phyloP scores from a whole-genome alignment of 805 yeast species.

The Metschnikowia bowlesiae region DNA sequence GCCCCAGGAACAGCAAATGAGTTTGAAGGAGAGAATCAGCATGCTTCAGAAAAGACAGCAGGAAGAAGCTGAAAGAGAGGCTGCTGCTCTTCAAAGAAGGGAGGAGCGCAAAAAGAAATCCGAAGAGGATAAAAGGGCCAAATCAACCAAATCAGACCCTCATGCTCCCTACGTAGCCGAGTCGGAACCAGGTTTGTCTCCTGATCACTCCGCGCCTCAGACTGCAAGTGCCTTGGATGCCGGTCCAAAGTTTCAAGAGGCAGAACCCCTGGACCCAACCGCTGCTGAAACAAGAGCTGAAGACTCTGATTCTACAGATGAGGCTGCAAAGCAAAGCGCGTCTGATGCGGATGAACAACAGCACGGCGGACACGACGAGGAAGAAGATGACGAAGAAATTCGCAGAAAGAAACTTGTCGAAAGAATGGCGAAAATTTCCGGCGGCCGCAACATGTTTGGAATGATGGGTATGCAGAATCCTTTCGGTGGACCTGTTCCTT shows the following conservation, averaged over 20 bases:
- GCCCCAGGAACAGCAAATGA: constrained; percentile 66
- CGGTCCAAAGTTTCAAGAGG: neutral
- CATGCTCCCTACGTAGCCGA: constrained; percentile 5
- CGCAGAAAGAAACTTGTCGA: constrained; percentile 75
- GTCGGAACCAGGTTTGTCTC: constrained; percentile 10
- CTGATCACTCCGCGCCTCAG: neutral
- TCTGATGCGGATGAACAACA: constrained; percentile 51
- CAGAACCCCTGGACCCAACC: neutral
- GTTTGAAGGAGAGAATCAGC: constrained; percentile 83
- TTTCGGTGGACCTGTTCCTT: constrained; percentile 26
- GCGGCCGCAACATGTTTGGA: constrained; percentile 77
- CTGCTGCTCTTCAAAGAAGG: constrained; percentile 50
- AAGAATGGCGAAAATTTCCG: constrained; percentile 94
- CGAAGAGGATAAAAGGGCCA: constrained; percentile 5
- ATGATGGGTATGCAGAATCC: constrained; percentile 55
- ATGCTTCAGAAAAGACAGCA: constrained; percentile 75
- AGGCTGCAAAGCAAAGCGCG: constrained; percentile 16
- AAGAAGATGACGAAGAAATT: constrained; percentile 71
- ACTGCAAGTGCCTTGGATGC: neutral
- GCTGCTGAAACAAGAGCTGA: neutral
- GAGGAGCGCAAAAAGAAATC: constrained; percentile 45
- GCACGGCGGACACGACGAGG: constrained; percentile 25
- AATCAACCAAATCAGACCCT: constrained; percentile 1
- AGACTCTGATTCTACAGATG: neutral
- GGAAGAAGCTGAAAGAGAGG: constrained; percentile 73